Evolutionary conservation across 1,284 basidiomycete species (phyloP), one percentile per base, ranked within the genome.

Genomic region (Trichosporon inkin): DNA sequence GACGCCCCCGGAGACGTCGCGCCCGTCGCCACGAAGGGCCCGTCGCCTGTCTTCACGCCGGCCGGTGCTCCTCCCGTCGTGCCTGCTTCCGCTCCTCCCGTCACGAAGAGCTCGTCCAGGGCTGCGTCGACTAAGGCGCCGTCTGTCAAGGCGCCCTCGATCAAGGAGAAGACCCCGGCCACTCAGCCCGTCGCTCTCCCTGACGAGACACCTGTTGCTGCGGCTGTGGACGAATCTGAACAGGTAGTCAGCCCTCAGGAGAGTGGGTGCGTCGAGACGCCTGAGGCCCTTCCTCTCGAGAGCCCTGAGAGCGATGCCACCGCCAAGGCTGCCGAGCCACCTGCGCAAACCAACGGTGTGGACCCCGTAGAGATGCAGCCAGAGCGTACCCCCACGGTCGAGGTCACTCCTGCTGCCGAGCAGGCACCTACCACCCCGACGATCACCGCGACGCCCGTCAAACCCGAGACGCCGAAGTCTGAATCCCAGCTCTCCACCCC

Each of bases 1-100:
- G 44, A 49, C 24, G 44, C 44, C 22, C 44, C 44, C 44, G 44
- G 44, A 11, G 44, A 49, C 28, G 22, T 49, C 44, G 22, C 44
- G 16, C 44, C 44, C 8, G 44, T 49, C 24, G 44, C 5, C 24
- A 32, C 44, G 22, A 49, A 49, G 24, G 44, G 44, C 16, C 44
- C 44, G 1, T 11, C 44, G 1, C 44, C 44, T 28, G 44, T 49
- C 14, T 49, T 49, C 14, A 49, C 44, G 11, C 44, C 44, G 1
- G 44, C 44, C 16, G 14, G 14, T n/a, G 24, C 24, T 28, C 44
- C 44, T 7, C 44, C 44, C 16, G 41, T 44, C 2, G n/a, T n/a
- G n/a, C n/a, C n/a, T n/a, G n/a, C 44, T 16, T 14, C 24, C 11
- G 24, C 24, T 28, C 44, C 44, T 7, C 44, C 44, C 16, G 41